Evolutionary conservation across 352 stramenopile species (phyloP).

Genomic region (Phytophthora aleatoria): DNA sequence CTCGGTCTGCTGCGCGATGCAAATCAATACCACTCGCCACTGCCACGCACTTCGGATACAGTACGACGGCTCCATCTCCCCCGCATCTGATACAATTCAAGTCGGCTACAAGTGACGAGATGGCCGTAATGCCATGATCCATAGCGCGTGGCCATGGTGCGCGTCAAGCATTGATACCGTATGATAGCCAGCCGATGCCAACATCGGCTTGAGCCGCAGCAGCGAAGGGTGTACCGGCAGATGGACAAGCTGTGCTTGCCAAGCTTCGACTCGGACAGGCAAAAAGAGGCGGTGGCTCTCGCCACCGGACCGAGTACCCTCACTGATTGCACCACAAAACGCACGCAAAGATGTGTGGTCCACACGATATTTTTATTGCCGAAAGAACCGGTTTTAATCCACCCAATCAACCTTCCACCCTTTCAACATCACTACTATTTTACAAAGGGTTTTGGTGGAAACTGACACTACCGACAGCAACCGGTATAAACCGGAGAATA

Average conservation of each 20-base stretch:
- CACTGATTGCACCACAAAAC: conserved; percentile 30
- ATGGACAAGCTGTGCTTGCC: no score
- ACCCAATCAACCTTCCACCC: conserved; percentile 8
- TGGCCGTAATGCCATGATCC: background rate
- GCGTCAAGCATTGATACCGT: background rate
- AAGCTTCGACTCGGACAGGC: background rate
- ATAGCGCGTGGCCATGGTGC: background rate
- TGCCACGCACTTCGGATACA: conserved; percentile 33
- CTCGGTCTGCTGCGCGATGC: conserved; percentile 2
- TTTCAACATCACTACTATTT: background rate
- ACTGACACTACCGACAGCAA: conserved; percentile 5
- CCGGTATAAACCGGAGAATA: conserved; percentile 12
- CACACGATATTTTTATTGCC: background rate
- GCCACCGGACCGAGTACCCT: conserved; percentile 19
- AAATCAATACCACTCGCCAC: conserved; percentile 14
- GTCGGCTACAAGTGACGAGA: background rate
- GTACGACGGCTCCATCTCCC: conserved; percentile 13
- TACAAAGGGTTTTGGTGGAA: conserved; percentile 3
- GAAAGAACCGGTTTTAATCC: background rate
- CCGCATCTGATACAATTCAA: conserved; percentile 25
- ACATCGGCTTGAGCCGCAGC: background rate
- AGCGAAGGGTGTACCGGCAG: no score
- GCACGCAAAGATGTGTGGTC: background rate
- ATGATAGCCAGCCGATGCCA: background rate
- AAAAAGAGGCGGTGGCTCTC: conserved; percentile 14